Conservation (phyloP, 257 asterid genomes). For the Jasminum sambac region DNA sequence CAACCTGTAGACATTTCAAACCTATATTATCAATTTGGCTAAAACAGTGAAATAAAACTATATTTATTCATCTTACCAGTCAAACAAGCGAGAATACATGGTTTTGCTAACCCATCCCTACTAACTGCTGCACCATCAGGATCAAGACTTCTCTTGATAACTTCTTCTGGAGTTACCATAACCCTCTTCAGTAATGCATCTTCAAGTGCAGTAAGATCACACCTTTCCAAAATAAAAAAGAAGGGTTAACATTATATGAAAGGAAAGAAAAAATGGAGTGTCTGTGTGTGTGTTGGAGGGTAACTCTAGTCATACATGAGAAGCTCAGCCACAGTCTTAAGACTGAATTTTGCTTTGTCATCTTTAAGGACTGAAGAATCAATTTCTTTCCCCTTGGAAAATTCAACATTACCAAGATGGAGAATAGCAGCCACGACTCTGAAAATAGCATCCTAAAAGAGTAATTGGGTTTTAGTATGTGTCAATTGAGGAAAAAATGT, state of each 20-base stretch:
- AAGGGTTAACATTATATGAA: slow-evolving; percentile 5
- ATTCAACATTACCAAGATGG: slow-evolving; percentile 88
- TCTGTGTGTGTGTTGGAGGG: too few species aligned
- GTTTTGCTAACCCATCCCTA: slow-evolving; percentile 98
- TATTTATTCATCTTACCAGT: slow-evolving; percentile 53
- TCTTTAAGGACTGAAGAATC: slow-evolving; percentile 89
- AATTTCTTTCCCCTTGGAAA: slow-evolving; percentile 68
- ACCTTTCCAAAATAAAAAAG: slow-evolving; percentile 43
- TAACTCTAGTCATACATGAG: slow-evolving; percentile 63
- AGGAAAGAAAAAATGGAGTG: slow-evolving; percentile 21
- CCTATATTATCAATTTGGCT: slow-evolving; percentile 24
- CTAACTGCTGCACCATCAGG: slow-evolving; percentile 81
- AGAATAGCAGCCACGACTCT: slow-evolving; percentile 96
- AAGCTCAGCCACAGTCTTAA: slow-evolving; percentile 82
- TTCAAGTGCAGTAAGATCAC: slow-evolving; percentile 67
- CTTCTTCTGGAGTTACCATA: slow-evolving; percentile 99
- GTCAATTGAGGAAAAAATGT: not conserved
- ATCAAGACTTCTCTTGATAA: slow-evolving; percentile 96
- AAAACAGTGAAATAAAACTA: slow-evolving; percentile 20
- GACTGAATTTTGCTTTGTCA: slow-evolving; percentile 89
- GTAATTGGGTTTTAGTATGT: slow-evolving; percentile 22
- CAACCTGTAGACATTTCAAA: slow-evolving; percentile 58
- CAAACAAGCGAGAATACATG: slow-evolving; percentile 85
- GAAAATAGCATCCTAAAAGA: slow-evolving; percentile 87
- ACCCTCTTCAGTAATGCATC: slow-evolving; percentile 94